phyloP scores from a whole-genome alignment of 2,329 filamentous ascomycete genomes.

The Colletotrichum sp. region DNA sequence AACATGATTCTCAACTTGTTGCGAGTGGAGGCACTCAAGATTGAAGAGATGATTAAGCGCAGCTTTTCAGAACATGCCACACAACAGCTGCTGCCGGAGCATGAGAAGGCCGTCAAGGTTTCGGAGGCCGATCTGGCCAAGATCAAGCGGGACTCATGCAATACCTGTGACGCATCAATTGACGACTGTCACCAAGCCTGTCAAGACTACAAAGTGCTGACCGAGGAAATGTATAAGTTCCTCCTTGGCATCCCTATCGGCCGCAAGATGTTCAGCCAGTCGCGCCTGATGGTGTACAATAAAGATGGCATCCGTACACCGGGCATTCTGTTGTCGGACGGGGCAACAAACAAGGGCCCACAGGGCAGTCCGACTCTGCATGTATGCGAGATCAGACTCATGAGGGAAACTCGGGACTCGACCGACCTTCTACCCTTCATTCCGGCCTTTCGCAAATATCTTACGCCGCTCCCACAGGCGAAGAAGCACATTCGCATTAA shows the following conservation, averaged over 20 bases:
- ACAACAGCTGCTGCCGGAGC: slow-evolving; percentile 90
- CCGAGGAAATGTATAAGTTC: slow-evolving; percentile 77
- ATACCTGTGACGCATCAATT: slow-evolving; percentile 80
- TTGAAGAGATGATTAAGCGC: slow-evolving; percentile 99
- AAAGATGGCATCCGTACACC: slow-evolving; percentile 83
- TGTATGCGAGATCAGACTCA: slow-evolving; percentile 77
- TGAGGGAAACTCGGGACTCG: slow-evolving; percentile 72
- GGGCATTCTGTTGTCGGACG: slow-evolving; percentile 81
- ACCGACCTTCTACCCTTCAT: slow-evolving; percentile 90
- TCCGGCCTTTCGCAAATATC: slow-evolving; percentile 68
- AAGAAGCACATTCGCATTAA: slow-evolving; percentile 73
- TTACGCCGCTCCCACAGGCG: slow-evolving; percentile 70
- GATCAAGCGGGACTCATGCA: slow-evolving; percentile 84
- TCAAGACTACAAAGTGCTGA: slow-evolving; percentile 81
- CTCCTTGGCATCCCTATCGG: slow-evolving; percentile 83
- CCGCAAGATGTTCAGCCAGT: slow-evolving; percentile 76
- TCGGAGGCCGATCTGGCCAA: slow-evolving; percentile 92
- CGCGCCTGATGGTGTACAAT: slow-evolving; percentile 83
- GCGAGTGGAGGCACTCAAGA: slow-evolving; percentile 94
- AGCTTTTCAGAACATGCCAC: slow-evolving; percentile 99
- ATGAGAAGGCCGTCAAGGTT: slow-evolving; percentile 91
- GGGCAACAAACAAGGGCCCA: slow-evolving; percentile 64
- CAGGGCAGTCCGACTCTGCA: slow-evolving; percentile 71
- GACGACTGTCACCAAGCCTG: slow-evolving; percentile 82
- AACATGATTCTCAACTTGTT: slow-evolving; percentile 99